Evolutionary conservation across 2,329 filamentous ascomycete species (phyloP), one percentile per base, ranked within the genome.

Genomic region (Aspergillus quadricinctus): DNA sequence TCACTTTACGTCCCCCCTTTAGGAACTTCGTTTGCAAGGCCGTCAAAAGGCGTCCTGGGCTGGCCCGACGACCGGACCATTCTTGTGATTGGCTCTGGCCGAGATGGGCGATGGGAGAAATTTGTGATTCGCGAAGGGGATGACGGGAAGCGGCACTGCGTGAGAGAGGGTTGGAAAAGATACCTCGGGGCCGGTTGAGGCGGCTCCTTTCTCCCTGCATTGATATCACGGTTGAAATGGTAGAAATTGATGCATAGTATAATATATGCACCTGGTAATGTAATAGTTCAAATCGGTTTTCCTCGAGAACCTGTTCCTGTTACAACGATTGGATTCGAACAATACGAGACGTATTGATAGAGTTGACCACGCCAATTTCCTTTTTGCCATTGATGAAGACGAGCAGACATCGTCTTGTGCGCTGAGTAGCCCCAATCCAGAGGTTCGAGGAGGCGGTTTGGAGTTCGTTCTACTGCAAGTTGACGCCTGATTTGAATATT

Each of bases 61-160:
- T 97, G 95, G 91, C 81, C 86, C 9, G 81, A 85, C 61, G 89
- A 96, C 61, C 78, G 84, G 23, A 89, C 83, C 17, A 76, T 96
- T 10, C 76, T 92, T 1, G 86, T 96, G 0, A 79, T 96, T 50
- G 89, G 92, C 3, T 89, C 90, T 1, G 92, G 92, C 0, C 81
- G 83, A 57, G 89, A 94, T 69, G 88, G 88, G 17, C 81, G 89
- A 51, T 97, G 92, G 91, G 92, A 97, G 77, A 92, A 88, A 59
- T 96, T 96, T 66, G 78, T 87, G 21, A 78, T 95, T 52, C 81
- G 81, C n/a, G 81, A 88, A 54, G 83, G 82, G 14, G 82, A 87
- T 23, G 85, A 89, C 59, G 89, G 89, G 9, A 85, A 83, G 62
- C 81, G 86, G 48, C 78, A 83, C 52, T 84, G 89, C 60, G 76